These are phyloP conservation scores for Basidioascus undulatus DNA, from an alignment of 768 basidiomycete genomes.

Conservation along the genomic window DNA sequence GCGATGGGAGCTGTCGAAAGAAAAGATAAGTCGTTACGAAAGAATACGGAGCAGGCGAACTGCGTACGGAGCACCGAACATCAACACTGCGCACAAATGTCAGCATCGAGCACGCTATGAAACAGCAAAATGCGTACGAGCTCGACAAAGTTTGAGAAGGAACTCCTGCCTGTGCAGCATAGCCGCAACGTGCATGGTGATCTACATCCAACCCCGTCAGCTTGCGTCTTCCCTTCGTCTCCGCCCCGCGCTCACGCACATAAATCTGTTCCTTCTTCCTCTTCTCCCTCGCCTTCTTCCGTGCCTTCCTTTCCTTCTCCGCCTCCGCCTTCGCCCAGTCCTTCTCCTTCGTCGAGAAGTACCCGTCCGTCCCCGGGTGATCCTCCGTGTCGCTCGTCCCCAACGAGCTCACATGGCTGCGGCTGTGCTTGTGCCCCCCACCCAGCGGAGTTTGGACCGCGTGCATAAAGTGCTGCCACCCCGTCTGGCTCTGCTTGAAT, in stretches of 20 bases:
- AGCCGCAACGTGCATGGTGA: conserved; percentile 59
- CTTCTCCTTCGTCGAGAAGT: conserved; percentile 13
- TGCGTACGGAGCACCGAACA: conserved; percentile 26
- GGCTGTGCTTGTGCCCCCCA: conserved; percentile 13
- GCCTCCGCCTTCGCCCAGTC: conserved; percentile 18
- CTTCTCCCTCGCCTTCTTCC: conserved; percentile 25
- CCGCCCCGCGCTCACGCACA: conserved; percentile 23
- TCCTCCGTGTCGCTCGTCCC: conserved; percentile 6
- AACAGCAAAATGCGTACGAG: conserved; percentile 1
- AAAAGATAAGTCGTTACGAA: too few relatives aligned
- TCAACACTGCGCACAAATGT: neutral
- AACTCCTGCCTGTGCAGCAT: conserved; percentile 25
- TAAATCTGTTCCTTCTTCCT: conserved; percentile 52
- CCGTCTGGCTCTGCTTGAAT: too few relatives aligned
- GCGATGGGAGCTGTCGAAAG: too few relatives aligned
- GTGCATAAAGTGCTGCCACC: neutral
- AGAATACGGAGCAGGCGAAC: too few relatives aligned
- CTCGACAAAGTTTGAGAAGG: conserved; percentile 24
- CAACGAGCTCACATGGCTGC: conserved; percentile 15
- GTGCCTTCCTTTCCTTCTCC: conserved; percentile 24
- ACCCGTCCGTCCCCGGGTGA: too few relatives aligned
- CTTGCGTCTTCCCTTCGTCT: neutral
- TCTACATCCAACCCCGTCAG: conserved; percentile 22
- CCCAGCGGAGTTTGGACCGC: conserved; percentile 11
- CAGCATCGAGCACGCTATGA: neutral